These are phyloP conservation scores for Eragrostis tef DNA, from an alignment of 202 grass and related monocot species.

Conservation along the genomic window DNA sequence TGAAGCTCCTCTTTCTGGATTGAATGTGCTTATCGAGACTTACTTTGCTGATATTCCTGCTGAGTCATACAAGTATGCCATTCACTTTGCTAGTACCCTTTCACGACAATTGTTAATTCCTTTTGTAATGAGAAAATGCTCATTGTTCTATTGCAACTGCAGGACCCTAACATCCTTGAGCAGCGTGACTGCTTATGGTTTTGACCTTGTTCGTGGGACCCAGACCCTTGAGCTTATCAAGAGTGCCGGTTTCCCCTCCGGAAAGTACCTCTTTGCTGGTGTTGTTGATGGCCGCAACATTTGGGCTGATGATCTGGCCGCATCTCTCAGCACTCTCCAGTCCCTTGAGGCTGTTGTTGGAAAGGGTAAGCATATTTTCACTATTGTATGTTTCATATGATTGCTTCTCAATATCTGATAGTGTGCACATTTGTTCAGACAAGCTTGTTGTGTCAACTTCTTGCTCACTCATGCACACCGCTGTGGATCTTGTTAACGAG, in stretches of 20 bases:
- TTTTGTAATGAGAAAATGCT: constrained; percentile 1
- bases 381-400: not conserved
- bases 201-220: constrained; percentile 89
- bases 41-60: constrained; percentile 90
- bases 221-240: constrained; percentile 84
- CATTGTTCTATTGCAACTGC: constrained; percentile 38
- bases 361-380: constrained; percentile 61
- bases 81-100: constrained; percentile 16
- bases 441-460: constrained; percentile 95
- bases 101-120: not conserved
- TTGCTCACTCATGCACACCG: constrained; percentile 94
- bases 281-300: constrained; percentile 95
- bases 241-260: constrained; percentile 68
- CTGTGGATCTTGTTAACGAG: constrained; percentile 92
- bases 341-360: constrained; percentile 81
- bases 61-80: constrained; percentile 79
- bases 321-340: constrained; percentile 70
- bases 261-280: constrained; percentile 94
- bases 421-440: constrained; percentile 50
- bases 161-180: constrained; percentile 84
- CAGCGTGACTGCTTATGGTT: constrained; percentile 72
- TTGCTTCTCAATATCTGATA: constrained; percentile 17
- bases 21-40: constrained; percentile 84
- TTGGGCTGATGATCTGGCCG: constrained; percentile 87
- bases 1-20: constrained; percentile 67